These are phyloP conservation scores for Bromus sterilis DNA, from an alignment of 176 grass and related monocot species.

Conservation along the genomic window DNA sequence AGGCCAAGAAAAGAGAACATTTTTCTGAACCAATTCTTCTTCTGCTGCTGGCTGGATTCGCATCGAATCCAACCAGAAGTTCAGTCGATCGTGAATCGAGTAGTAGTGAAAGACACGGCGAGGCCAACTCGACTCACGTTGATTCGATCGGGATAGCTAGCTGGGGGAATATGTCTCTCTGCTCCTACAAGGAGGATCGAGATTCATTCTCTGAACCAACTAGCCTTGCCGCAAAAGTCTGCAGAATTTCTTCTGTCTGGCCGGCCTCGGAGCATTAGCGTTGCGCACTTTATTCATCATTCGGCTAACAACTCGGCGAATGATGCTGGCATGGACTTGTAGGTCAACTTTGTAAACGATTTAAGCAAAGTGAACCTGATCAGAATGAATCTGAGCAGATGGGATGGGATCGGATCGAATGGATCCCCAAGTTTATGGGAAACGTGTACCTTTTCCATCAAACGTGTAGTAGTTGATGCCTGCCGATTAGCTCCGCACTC, in stretches of 20 bases:
- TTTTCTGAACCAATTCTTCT: slow-evolving; percentile 10
- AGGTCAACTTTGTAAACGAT: background rate
- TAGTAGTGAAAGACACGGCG: background rate
- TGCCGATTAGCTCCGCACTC: background rate
- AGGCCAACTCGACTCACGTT: slow-evolving; percentile 13
- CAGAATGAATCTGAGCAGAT: background rate
- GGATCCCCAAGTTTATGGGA: background rate
- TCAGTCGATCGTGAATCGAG: background rate
- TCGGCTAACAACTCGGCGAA: background rate
- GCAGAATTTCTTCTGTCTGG: background rate
- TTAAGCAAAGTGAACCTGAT: background rate
- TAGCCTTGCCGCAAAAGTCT: background rate
- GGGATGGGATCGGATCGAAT: background rate
- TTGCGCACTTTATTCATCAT: background rate
- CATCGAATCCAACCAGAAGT: background rate
- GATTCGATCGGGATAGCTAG: background rate
- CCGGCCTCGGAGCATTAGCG: background rate
- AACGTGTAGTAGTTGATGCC: background rate
- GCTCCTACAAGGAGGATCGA: too few species aligned
- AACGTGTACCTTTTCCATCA: background rate
- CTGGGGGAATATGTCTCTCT: background rate
- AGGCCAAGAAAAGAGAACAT: background rate
- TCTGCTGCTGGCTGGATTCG: background rate
- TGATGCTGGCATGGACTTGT: background rate
- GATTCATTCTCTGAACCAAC: background rate